Evolutionary conservation across 1,284 basidiomycete species (phyloP).

Genomic region (Ganoderma boninense): DNA sequence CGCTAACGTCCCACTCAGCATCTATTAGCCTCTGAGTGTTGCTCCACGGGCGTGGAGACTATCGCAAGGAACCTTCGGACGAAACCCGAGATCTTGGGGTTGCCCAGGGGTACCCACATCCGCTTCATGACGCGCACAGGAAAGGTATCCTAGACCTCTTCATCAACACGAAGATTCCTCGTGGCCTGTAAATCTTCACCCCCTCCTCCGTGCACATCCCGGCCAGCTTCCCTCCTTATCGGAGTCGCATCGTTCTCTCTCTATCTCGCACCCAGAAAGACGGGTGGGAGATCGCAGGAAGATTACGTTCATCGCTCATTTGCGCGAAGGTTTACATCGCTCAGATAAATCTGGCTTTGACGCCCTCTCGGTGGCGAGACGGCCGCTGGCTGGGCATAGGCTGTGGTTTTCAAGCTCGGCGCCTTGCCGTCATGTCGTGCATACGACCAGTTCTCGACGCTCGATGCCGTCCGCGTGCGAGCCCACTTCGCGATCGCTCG

Average conservation of each 20-base stretch:
- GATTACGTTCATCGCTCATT: conserved; percentile 18
- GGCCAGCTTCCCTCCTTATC: conserved; percentile 15
- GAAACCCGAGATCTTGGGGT: neutral
- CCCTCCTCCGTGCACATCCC: neutral
- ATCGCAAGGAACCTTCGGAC: conserved; percentile 3
- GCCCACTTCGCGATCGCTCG: neutral
- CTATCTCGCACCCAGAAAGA: neutral
- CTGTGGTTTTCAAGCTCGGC: too few species aligned
- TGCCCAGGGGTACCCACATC: neutral
- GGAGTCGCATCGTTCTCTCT: conserved; percentile 11
- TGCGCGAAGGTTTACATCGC: neutral
- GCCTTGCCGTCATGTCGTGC: too few species aligned
- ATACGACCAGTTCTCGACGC: too few species aligned
- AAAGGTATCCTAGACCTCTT: neutral
- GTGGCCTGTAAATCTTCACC: neutral
- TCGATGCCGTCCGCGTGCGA: neutral
- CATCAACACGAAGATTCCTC: neutral
- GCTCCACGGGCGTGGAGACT: conserved; percentile 27
- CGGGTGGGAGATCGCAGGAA: conserved; percentile 18
- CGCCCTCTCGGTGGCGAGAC: neutral
- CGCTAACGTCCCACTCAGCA: conserved; percentile 8
- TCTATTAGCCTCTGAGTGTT: conserved; percentile 2
- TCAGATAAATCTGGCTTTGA: neutral
- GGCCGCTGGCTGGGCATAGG: neutral
- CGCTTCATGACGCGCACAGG: neutral